Percentiles rank a stretch among this genome's conserved stretches.
These are phyloP conservation scores for Atkinsonella texensis DNA, from an alignment of 2,329 filamentous ascomycete genomes.

Conservation along the genomic window DNA sequence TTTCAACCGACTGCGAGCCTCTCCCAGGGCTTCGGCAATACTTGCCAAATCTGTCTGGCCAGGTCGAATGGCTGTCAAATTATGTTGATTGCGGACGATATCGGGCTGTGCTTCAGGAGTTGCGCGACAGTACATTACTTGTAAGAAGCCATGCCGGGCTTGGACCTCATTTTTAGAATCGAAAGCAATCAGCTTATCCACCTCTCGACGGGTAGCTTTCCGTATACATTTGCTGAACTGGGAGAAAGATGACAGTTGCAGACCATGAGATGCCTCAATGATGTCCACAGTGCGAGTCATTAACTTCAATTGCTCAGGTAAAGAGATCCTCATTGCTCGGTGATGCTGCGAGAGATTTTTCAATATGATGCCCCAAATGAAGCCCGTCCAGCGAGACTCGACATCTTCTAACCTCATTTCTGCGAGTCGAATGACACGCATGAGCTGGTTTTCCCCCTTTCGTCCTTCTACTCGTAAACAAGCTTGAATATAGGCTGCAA, in stretches of 20 bases:
- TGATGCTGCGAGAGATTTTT: conserved; percentile 21
- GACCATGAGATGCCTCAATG: conserved; percentile 16
- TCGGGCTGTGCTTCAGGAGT: too few species aligned
- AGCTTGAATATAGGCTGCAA: conserved; percentile 37
- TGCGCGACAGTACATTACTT: background rate
- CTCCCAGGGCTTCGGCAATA: conserved; percentile 9
- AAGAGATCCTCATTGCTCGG: conserved; percentile 14
- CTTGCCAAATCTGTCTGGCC: background rate
- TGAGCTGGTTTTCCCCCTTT: conserved; percentile 14
- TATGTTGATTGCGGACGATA: background rate
- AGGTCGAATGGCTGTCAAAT: too few species aligned
- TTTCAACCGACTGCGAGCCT: conserved; percentile 15
- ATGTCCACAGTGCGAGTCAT: conserved; percentile 15
- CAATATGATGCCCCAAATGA: conserved; percentile 22
- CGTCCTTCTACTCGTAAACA: conserved; percentile 14
- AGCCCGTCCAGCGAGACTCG: conserved; percentile 16
- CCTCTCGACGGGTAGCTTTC: conserved; percentile 13
- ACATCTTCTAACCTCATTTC: conserved; percentile 14
- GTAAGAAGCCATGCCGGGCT: background rate
- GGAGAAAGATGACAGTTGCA: conserved; percentile 10
- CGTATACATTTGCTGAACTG: conserved; percentile 13
- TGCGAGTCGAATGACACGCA: conserved; percentile 20
- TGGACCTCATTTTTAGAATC: background rate
- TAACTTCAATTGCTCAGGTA: conserved; percentile 19
- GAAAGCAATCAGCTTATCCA: conserved; percentile 10